These are phyloP conservation scores for Vitis hybrid DNA, from an alignment of 177 flowering plant genomes.

Conservation along the genomic window DNA sequence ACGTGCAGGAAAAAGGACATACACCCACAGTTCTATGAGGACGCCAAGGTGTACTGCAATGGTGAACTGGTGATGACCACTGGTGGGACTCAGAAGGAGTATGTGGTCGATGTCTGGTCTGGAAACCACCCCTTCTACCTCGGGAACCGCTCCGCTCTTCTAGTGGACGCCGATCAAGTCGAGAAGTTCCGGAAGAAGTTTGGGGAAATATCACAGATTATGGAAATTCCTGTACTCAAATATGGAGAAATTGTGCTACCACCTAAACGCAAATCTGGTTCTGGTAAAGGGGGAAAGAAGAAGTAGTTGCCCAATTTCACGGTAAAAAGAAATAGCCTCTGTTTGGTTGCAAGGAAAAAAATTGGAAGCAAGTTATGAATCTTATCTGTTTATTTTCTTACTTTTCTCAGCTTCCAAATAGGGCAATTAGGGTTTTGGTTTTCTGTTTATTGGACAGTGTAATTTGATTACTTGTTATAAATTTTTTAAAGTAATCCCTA, in stretches of 20 bases:
- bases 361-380: no score
- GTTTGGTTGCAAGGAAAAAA: background rate
- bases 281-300: slow-evolving; percentile 52
- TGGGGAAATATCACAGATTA: slow-evolving; percentile 44
- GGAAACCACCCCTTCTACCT: slow-evolving; percentile 93
- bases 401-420: background rate
- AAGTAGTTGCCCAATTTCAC: slow-evolving; percentile 26
- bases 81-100: slow-evolving; percentile 89
- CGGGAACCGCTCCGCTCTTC: slow-evolving; percentile 56
- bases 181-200: slow-evolving; percentile 83
- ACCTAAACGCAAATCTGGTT: slow-evolving; percentile 34
- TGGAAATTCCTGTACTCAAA: slow-evolving; percentile 83
- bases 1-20: slow-evolving; percentile 82
- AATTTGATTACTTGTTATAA: background rate
- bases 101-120: slow-evolving; percentile 92
- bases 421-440: no score
- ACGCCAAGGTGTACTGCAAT: slow-evolving; percentile 89
- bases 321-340: background rate
- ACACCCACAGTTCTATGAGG: slow-evolving; percentile 76
- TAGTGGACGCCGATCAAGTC: slow-evolving; percentile 74
- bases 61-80: slow-evolving; percentile 90
- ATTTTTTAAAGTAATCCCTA: background rate
- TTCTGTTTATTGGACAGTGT: background rate
- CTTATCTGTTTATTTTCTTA: background rate
- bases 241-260: slow-evolving; percentile 72